phyloP scores from a whole-genome alignment of 2,329 filamentous ascomycete species.

The Pezicula carpinea region DNA sequence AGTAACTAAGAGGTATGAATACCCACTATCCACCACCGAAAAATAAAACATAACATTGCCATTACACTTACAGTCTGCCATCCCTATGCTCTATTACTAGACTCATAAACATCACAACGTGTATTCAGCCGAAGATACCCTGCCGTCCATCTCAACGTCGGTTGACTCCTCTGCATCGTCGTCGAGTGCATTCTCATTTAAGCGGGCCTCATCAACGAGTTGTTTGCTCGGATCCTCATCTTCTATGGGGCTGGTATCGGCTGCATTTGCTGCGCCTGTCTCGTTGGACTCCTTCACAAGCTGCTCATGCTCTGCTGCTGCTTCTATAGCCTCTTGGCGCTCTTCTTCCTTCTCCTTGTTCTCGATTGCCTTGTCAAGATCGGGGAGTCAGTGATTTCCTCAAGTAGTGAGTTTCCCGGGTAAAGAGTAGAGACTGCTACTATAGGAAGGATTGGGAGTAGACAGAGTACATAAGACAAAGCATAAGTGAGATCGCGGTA shows the following conservation, averaged over 20 bases:
- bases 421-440: no score
- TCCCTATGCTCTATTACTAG: no score
- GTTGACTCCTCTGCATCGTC: neutral
- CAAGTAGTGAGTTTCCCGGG: no score
- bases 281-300: neutral
- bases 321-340: neutral
- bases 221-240: neutral
- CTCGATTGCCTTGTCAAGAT: neutral
- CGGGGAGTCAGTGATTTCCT: no score
- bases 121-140: neutral
- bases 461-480: no score
- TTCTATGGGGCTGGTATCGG: neutral
- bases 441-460: no score
- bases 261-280: neutral
- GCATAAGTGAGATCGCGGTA: no score
- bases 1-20: no score
- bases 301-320: neutral
- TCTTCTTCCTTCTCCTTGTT: neutral
- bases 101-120: no score
- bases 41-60: no score
- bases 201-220: neutral
- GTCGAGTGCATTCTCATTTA: neutral
- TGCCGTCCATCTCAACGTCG: neutral
- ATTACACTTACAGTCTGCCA: no score
- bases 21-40: no score